phyloP scores from a whole-genome alignment of 768 basidiomycete genomes.

The Mycena venus region DNA sequence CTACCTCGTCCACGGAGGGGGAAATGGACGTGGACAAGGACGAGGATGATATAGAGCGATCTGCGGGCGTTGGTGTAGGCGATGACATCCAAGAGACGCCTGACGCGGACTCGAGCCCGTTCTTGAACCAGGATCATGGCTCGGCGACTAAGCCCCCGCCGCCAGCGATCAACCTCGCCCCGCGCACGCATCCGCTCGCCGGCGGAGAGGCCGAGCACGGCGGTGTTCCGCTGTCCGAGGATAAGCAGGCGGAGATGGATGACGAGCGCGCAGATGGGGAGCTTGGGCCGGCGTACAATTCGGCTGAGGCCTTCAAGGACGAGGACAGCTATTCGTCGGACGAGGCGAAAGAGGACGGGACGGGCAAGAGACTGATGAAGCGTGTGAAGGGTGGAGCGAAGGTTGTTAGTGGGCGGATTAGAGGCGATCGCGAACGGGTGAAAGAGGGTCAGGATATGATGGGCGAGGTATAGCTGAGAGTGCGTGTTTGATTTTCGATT shows the following conservation, averaged over 20 bases:
- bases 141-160: not conserved
- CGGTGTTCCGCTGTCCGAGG: conserved; percentile 7
- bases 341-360: not conserved
- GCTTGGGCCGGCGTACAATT: not conserved
- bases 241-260: conserved; percentile 17
- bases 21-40: not conserved
- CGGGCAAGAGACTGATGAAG: not conserved
- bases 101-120: not conserved
- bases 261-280: conserved; percentile 6
- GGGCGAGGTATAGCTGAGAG: conserved; percentile 7
- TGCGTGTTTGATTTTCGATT: not conserved
- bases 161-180: conserved; percentile 10
- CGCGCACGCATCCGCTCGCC: conserved; percentile 24
- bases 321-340: conserved; percentile 19
- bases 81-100: not conserved
- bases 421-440: not conserved
- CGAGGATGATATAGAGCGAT: not conserved
- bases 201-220: not conserved
- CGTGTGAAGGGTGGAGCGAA: conserved; percentile 17
- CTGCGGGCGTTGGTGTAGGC: not conserved
- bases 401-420: conserved; percentile 8
- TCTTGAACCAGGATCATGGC: not conserved
- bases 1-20: not conserved
- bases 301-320: not conserved
- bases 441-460: conserved; percentile 30